Conservation (phyloP, 352 stramenopile genomes). For the Pythium guiyangense region DNA sequence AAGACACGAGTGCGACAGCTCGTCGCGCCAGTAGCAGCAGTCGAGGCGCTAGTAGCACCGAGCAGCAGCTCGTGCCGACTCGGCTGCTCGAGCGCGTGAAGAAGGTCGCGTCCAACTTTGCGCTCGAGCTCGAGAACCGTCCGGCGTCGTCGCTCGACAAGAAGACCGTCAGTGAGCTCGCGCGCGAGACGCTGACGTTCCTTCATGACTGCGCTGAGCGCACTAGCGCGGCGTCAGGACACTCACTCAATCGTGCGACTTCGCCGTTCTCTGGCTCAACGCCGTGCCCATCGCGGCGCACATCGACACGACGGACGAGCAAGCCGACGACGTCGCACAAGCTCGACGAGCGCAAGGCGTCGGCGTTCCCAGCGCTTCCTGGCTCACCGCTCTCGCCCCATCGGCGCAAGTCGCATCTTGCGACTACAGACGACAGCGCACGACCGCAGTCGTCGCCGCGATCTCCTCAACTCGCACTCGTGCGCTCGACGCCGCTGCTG, state of each 20-base stretch:
- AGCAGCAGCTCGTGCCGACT: background rate
- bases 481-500: conserved; percentile 8
- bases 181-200: conserved; percentile 48
- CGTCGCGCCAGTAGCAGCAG: conserved; percentile 1
- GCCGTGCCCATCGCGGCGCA: background rate
- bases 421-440: background rate
- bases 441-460: background rate
- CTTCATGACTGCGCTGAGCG: conserved; percentile 30
- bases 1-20: conserved; percentile 10
- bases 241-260: too few species aligned
- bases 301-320: background rate
- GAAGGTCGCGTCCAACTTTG: conserved; percentile 56
- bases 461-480: conserved; percentile 1
- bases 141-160: conserved; percentile 22
- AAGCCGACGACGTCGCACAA: background rate
- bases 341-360: background rate
- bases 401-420: background rate
- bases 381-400: background rate
- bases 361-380: conserved; percentile 6
- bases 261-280: background rate
- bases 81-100: conserved; percentile 49
- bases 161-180: conserved; percentile 60
- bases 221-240: background rate
- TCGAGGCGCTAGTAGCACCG: too few species aligned
- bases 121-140: conserved; percentile 39